Conservation (phyloP, 2,329 filamentous ascomycete genomes). For the Paracamarosporium sp. region DNA sequence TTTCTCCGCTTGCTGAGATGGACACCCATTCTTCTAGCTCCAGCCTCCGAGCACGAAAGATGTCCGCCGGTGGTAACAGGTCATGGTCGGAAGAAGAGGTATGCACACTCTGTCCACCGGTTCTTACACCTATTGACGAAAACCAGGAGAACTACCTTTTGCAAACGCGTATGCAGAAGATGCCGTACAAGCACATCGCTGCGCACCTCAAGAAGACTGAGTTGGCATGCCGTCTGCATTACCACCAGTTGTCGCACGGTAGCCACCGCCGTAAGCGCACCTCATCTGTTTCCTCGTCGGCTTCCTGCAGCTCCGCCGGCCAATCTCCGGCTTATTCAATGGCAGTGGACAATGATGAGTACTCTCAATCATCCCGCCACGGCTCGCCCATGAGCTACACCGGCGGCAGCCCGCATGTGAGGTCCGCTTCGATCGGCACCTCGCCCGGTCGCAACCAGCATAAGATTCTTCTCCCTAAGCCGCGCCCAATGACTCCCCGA, state of each 20-base stretch:
- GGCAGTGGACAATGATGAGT: conserved; percentile 43
- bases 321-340: conserved; percentile 48
- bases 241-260: conserved; percentile 83
- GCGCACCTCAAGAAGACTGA: conserved; percentile 87
- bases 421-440: conserved; percentile 50
- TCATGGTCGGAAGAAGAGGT: conserved; percentile 90
- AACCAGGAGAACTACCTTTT: conserved; percentile 80
- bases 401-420: conserved; percentile 53
- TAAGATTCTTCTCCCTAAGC: conserved; percentile 68
- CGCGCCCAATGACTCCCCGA: conserved; percentile 53
- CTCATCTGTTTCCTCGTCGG: conserved; percentile 69
- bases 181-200: conserved; percentile 91
- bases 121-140: conserved; percentile 22
- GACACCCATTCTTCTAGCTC: conserved; percentile 36
- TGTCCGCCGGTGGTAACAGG: conserved; percentile 75
- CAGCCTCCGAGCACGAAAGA: conserved; percentile 72
- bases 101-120: conserved; percentile 33
- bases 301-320: conserved; percentile 48
- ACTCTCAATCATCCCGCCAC: conserved; percentile 46
- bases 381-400: conserved; percentile 53
- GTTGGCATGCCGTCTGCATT: conserved; percentile 84
- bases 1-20: conserved; percentile 47
- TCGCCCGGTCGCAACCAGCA: conserved; percentile 61
- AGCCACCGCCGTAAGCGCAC: conserved; percentile 81
- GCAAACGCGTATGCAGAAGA: conserved; percentile 83